These are phyloP conservation scores for Kluyveromyces sp. DNA, from an alignment of 1,139 yeast genomes.

Conservation along the genomic window DNA sequence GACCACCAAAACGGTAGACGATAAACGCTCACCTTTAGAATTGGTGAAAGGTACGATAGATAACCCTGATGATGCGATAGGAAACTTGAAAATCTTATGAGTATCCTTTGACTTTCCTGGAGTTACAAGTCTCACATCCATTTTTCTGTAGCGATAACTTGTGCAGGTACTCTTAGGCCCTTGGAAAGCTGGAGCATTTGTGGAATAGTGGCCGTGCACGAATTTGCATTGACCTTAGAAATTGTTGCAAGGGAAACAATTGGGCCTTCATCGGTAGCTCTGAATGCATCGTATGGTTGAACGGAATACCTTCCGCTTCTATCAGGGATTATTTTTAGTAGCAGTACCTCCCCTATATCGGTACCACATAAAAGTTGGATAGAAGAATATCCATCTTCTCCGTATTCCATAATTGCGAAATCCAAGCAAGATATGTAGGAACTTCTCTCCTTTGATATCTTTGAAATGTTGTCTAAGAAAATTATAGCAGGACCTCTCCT, in stretches of 20 bases:
- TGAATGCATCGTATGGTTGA: conserved; percentile 43
- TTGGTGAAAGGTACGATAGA: conserved; percentile 34
- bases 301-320: conserved; percentile 62
- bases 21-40: conserved; percentile 25
- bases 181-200: conserved; percentile 53
- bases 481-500: conserved; percentile 81
- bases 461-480: conserved; percentile 39
- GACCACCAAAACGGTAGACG: conserved; percentile 37
- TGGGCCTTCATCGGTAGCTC: conserved; percentile 40
- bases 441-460: conserved; percentile 21
- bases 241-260: conserved; percentile 53
- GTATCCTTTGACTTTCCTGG: conserved; percentile 55
- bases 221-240: conserved; percentile 48
- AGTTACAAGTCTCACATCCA: conserved; percentile 58
- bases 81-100: conserved; percentile 42
- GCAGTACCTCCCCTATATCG: conserved; percentile 61
- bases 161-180: conserved; percentile 59
- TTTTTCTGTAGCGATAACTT: conserved; percentile 44
- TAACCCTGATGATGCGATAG: conserved; percentile 55
- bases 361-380: conserved; percentile 75
- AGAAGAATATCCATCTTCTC: conserved; percentile 62
- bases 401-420: conserved; percentile 60
- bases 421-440: conserved; percentile 53
- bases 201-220: conserved; percentile 56
- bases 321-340: conserved; percentile 63